Percentiles rank a stretch among this genome's conserved stretches.
Evolutionary conservation across 495 filamentous ascomycete genomes (phyloP).

Genomic region (Xeromyces bisporus): DNA sequence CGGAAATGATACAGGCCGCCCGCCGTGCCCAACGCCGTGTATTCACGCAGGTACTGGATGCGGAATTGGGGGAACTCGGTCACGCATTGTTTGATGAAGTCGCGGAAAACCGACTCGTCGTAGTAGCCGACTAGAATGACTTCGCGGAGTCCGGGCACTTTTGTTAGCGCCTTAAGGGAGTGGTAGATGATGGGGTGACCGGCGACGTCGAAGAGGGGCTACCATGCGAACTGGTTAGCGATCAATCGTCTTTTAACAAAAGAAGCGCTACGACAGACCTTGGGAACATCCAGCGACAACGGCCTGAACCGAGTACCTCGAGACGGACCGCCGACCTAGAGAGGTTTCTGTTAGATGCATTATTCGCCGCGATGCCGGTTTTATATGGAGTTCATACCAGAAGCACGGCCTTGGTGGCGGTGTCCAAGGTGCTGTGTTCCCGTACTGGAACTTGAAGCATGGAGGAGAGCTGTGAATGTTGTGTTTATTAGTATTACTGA

Average conservation of each 20-base stretch:
- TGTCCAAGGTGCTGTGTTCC: constrained; percentile 28
- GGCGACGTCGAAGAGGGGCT: constrained; percentile 98
- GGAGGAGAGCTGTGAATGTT: constrained; percentile 2
- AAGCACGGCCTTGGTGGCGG: constrained; percentile 59
- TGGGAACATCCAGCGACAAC: constrained; percentile 90
- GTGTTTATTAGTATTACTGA: background rate
- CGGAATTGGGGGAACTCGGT: constrained; percentile 76
- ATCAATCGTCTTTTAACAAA: constrained; percentile 3
- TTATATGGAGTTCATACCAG: constrained; percentile 29
- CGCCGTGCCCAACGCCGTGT: constrained; percentile 88
- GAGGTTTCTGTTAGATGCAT: constrained; percentile 8
- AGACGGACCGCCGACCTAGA: constrained; percentile 79
- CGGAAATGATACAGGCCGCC: constrained; percentile 98
- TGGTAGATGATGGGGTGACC: constrained; percentile 97
- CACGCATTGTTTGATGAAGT: constrained; percentile 85
- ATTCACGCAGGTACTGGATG: constrained; percentile 94
- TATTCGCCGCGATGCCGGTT: background rate
- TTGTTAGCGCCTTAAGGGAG: constrained; percentile 80
- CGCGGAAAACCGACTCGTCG: constrained; percentile 88
- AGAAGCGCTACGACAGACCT: constrained; percentile 39
- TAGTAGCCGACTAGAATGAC: constrained; percentile 98
- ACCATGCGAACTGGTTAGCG: constrained; percentile 4
- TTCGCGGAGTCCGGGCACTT: constrained; percentile 84
- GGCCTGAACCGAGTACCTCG: constrained; percentile 93
- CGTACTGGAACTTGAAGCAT: constrained; percentile 35